These are phyloP conservation scores for Strobilomyces confusus DNA, from an alignment of 768 basidiomycete genomes.

Conservation along the genomic window DNA sequence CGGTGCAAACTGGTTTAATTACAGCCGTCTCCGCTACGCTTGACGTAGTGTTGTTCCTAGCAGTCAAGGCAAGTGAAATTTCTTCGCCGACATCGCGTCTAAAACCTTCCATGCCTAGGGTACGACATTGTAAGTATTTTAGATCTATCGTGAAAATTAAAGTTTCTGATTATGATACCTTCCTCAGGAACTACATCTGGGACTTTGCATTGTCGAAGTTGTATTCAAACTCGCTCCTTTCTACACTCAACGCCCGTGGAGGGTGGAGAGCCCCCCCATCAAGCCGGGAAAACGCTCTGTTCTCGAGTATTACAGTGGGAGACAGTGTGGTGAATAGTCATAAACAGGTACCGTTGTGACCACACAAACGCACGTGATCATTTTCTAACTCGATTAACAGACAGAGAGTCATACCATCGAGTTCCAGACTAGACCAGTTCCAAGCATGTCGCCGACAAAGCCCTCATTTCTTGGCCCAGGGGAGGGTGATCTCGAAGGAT, in stretches of 20 bases:
- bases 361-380: not conserved
- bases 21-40: slow-evolving; percentile 12
- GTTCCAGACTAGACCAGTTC: not conserved
- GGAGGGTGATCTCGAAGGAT: not conserved
- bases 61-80: slow-evolving; percentile 8
- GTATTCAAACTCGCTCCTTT: slow-evolving; percentile 26
- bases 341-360: slow-evolving; percentile 3
- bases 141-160: not conserved
- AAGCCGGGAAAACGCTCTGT: slow-evolving; percentile 7
- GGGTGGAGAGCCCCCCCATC: slow-evolving; percentile 16
- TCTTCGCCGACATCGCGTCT: not conserved
- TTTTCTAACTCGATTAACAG: not conserved
- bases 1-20: slow-evolving; percentile 30
- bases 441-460: not conserved
- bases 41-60: slow-evolving; percentile 25
- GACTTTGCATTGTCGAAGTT: slow-evolving; percentile 28
- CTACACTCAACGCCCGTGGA: slow-evolving; percentile 20
- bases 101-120: not conserved
- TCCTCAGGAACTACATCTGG: slow-evolving; percentile 19
- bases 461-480: not conserved
- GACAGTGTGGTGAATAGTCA: not conserved
- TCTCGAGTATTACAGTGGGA: not conserved
- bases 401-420: slow-evolving; percentile 3
- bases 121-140: slow-evolving; percentile 6
- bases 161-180: not conserved